These are phyloP conservation scores for Mitragyna speciosa DNA, from an alignment of 257 asterid species.

Conservation along the genomic window DNA sequence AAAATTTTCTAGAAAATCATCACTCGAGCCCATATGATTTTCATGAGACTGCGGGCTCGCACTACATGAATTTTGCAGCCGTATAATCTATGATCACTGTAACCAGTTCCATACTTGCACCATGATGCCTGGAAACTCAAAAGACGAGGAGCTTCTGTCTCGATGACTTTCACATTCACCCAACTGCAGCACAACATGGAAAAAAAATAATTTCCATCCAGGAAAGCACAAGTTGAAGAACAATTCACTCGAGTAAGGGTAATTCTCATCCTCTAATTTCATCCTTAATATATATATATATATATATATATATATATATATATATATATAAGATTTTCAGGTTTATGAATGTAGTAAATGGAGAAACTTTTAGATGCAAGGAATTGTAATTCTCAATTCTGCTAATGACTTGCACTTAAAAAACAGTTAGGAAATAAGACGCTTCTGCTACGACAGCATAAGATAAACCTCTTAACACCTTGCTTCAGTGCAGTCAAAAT, in stretches of 20 bases:
- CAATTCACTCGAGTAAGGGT: background rate
- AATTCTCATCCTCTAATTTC: background rate
- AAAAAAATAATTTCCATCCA: background rate
- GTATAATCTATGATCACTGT: background rate
- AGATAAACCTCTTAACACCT: background rate
- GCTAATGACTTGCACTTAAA: background rate
- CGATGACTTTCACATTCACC: background rate
- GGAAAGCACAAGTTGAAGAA: background rate
- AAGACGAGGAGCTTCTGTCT: too few relatives aligned
- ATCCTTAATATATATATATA: background rate
- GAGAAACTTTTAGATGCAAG: background rate
- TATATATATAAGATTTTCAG: background rate
- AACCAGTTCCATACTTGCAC: background rate
- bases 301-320: too few relatives aligned
- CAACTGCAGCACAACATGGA: background rate
- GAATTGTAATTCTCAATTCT: background rate
- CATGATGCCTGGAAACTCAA: background rate
- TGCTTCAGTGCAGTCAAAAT: background rate
- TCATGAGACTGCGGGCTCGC: background rate
- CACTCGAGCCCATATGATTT: background rate
- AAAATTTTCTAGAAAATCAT: background rate
- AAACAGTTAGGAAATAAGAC: background rate
- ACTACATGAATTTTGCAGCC: background rate
- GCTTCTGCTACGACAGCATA: background rate
- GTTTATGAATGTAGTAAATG: background rate